phyloP scores from a whole-genome alignment of 495 filamentous ascomycete species.

The Halenospora varia region DNA sequence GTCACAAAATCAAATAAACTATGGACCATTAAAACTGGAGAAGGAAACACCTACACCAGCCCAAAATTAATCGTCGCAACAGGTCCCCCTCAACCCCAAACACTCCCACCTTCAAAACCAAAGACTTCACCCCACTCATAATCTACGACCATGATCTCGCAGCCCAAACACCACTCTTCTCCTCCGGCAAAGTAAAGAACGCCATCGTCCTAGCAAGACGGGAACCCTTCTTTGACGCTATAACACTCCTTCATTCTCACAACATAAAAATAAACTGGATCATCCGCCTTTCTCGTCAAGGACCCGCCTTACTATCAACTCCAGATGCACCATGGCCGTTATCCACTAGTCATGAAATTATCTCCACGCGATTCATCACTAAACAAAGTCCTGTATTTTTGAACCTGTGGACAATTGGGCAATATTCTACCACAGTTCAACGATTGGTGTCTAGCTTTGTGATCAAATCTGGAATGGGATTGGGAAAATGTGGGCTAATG shows the following conservation, averaged over 20 bases:
- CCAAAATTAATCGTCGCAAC: conserved; percentile 42
- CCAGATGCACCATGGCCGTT: conserved; percentile 27
- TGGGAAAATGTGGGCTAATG: conserved; percentile 3
- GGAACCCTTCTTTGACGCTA: conserved; percentile 43
- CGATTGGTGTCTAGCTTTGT: conserved; percentile 16
- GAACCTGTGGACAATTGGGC: conserved; percentile 22
- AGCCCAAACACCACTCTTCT: conserved; percentile 20
- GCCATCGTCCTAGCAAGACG: conserved; percentile 39
- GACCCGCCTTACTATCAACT: conserved; percentile 30
- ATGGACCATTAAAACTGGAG: conserved; percentile 25
- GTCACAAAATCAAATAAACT: conserved; percentile 15
- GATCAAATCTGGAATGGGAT: conserved; percentile 15
- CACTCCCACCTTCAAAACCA: conserved; percentile 25
- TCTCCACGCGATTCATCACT: conserved; percentile 22
- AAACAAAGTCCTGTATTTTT: conserved; percentile 31
- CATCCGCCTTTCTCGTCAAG: conserved; percentile 34
- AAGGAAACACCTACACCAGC: conserved; percentile 10
- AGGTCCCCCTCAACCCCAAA: conserved; percentile 38
- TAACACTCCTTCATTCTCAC: conserved; percentile 31
- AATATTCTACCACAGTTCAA: conserved; percentile 20
- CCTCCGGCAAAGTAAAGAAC: conserved; percentile 17
- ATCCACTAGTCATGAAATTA: conserved; percentile 25
- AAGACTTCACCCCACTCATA: conserved; percentile 24
- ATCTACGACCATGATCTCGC: conserved; percentile 35
- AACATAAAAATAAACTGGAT: conserved; percentile 43